These are phyloP conservation scores for Apiospora rasikravindrae DNA, from an alignment of 2,329 filamentous ascomycete species.

Conservation along the genomic window DNA sequence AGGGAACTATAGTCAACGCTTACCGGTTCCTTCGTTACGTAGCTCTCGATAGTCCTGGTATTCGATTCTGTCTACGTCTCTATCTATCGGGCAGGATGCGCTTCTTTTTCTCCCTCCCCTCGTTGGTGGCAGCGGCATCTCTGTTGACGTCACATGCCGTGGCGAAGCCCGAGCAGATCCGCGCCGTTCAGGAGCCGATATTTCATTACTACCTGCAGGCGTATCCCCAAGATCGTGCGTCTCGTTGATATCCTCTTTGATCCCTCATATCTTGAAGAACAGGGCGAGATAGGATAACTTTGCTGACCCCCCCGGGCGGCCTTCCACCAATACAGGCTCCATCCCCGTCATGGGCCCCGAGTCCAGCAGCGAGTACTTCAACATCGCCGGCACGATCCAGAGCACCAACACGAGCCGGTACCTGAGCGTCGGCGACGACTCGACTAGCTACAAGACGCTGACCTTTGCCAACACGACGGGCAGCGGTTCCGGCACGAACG, in stretches of 20 bases:
- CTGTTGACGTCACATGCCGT: slow-evolving; percentile 25
- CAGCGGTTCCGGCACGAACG: slow-evolving; percentile 45
- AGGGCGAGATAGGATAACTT: too few relatives aligned
- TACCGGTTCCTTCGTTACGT: not conserved
- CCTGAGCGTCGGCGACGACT: slow-evolving; percentile 52
- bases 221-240: slow-evolving; percentile 46
- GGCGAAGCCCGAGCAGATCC: slow-evolving; percentile 54
- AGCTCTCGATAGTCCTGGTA: not conserved
- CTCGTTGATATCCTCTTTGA: not conserved
- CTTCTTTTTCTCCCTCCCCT: not conserved
- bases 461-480: slow-evolving; percentile 42
- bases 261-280: not conserved
- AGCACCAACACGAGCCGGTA: slow-evolving; percentile 53
- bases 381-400: slow-evolving; percentile 54
- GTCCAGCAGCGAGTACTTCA: slow-evolving; percentile 52
- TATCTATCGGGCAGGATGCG: not conserved
- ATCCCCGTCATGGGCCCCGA: slow-evolving; percentile 58
- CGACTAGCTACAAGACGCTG: slow-evolving; percentile 58
- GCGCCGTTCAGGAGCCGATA: slow-evolving; percentile 54
- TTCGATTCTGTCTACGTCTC: not conserved
- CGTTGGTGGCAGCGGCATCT: slow-evolving; percentile 16
- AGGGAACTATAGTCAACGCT: not conserved
- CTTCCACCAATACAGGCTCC: not conserved
- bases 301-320: not conserved
- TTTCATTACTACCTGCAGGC: slow-evolving; percentile 59